Conservation (phyloP, 768 basidiomycete species). For the Gymnopilus junonius region DNA sequence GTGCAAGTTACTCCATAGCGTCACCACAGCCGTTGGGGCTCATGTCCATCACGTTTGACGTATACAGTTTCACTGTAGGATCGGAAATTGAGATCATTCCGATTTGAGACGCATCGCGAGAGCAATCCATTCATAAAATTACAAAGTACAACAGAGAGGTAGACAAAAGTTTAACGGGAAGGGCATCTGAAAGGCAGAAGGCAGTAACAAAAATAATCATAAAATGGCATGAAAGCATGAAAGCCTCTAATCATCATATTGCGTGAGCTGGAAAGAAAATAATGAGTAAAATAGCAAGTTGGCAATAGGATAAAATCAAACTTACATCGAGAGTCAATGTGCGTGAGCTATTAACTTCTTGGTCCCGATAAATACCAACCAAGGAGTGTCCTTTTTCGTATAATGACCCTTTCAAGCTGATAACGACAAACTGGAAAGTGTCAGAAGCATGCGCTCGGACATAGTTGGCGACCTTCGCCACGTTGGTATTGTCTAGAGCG, state of each 20-base stretch:
- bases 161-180: neutral
- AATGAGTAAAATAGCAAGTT: neutral
- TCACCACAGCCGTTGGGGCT: no score
- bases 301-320: slow-evolving; percentile 7
- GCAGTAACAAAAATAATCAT: neutral
- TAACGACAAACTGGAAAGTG: slow-evolving; percentile 94
- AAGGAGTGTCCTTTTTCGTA: slow-evolving; percentile 90
- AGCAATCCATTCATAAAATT: neutral
- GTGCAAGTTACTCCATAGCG: no score
- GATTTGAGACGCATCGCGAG: no score
- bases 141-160: neutral
- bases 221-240: neutral
- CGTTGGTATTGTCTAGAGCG: slow-evolving; percentile 98
- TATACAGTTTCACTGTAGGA: no score
- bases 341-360: slow-evolving; percentile 90
- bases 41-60: no score
- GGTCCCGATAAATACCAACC: slow-evolving; percentile 94
- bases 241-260: neutral
- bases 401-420: slow-evolving; percentile 92
- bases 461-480: slow-evolving; percentile 93
- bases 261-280: neutral
- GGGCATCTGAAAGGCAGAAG: neutral
- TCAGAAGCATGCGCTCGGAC: slow-evolving; percentile 85
- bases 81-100: no score
- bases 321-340: slow-evolving; percentile 91